Evolutionary conservation across 2,329 filamentous ascomycete genomes (phyloP).

Genomic region (Graphilbum sp.): DNA sequence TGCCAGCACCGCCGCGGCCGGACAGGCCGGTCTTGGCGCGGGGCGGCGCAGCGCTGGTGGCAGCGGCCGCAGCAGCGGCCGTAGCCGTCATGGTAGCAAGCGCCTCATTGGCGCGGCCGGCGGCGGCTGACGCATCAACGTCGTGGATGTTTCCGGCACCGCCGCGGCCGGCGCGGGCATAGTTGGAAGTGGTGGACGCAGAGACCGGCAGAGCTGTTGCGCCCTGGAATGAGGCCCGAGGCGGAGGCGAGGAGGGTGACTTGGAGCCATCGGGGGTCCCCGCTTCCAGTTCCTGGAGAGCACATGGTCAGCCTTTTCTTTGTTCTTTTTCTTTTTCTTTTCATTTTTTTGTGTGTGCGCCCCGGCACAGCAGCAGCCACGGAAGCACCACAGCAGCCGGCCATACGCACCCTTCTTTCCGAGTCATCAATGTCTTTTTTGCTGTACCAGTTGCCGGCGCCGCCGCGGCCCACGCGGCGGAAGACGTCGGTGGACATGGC

Average conservation of each 20-base stretch:
- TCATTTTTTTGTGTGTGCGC: no score
- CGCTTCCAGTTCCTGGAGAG: conserved; percentile 22
- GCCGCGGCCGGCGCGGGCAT: conserved; percentile 35
- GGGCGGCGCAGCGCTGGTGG: conserved; percentile 1
- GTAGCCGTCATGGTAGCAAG: background rate
- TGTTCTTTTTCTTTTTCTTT: no score
- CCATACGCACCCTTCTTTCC: conserved; percentile 7
- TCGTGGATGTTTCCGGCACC: conserved; percentile 45
- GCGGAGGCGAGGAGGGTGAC: background rate
- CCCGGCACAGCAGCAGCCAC: no score
- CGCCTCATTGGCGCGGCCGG: conserved; percentile 17
- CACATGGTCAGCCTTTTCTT: background rate
- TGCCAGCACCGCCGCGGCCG: conserved; percentile 43
- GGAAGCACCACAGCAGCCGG: background rate
- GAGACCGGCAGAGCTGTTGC: conserved; percentile 10
- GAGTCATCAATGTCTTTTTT: conserved; percentile 33
- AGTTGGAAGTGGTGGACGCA: conserved; percentile 11
- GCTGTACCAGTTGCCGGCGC: conserved; percentile 45
- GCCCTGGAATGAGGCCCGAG: conserved; percentile 5
- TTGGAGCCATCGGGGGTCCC: conserved; percentile 13
- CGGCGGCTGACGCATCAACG: conserved; percentile 19
- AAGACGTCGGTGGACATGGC: conserved; percentile 25
- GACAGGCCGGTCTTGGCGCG: conserved; percentile 13
- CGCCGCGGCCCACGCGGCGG: conserved; percentile 40
- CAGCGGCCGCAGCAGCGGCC: conserved; percentile 12